These are phyloP conservation scores for Apiospora arundinis DNA, from an alignment of 2,329 filamentous ascomycete species.

Conservation along the genomic window DNA sequence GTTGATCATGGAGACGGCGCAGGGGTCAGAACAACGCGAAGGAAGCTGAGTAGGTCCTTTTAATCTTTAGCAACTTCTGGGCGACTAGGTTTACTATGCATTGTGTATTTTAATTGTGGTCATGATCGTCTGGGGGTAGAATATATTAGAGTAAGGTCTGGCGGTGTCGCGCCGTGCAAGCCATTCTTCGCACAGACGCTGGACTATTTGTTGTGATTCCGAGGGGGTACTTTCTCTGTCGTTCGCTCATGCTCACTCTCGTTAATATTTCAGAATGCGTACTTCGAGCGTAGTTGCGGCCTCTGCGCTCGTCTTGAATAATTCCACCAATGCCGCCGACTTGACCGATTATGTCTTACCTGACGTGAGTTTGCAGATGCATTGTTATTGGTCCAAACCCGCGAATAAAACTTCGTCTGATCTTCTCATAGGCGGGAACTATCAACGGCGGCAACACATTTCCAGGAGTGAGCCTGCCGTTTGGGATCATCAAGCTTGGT, in stretches of 20 bases:
- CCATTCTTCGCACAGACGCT: neutral
- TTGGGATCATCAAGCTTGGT: slow-evolving; percentile 57
- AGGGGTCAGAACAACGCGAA: slow-evolving; percentile 4
- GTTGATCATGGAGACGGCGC: neutral
- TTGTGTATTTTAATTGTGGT: neutral
- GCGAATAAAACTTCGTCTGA: slow-evolving; percentile 21
- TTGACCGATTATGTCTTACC: slow-evolving; percentile 34
- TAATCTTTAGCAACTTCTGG: neutral
- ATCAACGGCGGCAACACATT: slow-evolving; percentile 56
- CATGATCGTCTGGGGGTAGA: neutral
- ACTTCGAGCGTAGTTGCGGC: neutral
- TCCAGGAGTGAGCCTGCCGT: slow-evolving; percentile 53
- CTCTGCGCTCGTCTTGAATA: neutral
- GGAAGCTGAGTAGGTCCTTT: neutral
- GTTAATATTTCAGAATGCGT: neutral
- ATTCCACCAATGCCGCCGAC: slow-evolving; percentile 22
- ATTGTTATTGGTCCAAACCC: neutral
- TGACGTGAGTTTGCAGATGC: slow-evolving; percentile 29
- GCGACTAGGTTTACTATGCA: slow-evolving; percentile 7
- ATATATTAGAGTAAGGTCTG: neutral
- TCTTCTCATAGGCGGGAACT: slow-evolving; percentile 48
- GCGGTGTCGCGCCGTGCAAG: neutral
- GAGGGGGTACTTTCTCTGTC: neutral
- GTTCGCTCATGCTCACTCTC: neutral
- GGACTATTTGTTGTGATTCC: neutral